Percentiles rank a stretch among this genome's conserved stretches.
Evolutionary conservation across 805 yeast genomes (phyloP).

Genomic region (Candida xyloterini): DNA sequence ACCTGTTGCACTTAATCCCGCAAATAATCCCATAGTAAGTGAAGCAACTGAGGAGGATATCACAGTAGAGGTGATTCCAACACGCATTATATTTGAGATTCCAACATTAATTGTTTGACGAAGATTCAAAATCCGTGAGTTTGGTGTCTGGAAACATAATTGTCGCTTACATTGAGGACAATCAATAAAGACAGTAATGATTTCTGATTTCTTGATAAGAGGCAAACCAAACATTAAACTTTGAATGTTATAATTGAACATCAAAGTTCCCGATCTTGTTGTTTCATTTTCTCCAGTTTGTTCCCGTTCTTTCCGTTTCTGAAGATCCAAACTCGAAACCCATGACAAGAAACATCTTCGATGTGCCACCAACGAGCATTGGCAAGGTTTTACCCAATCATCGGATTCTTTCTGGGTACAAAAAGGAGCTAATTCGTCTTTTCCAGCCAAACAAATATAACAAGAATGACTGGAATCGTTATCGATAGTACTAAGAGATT

Average conservation of each 20-base stretch:
- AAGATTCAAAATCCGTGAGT: conserved; percentile 19
- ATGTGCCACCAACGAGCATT: conserved; percentile 45
- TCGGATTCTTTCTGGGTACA: conserved; percentile 29
- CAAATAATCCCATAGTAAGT: conserved; percentile 20
- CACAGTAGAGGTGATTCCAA: conserved; percentile 18
- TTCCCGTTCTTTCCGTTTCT: conserved; percentile 14
- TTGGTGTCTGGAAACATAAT: conserved; percentile 27
- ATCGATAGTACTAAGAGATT: conserved; percentile 15
- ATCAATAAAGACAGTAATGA: conserved; percentile 23
- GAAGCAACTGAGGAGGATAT: conserved; percentile 23
- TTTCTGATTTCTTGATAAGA: conserved; percentile 18
- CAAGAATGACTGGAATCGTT: conserved; percentile 19
- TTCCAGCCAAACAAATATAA: conserved; percentile 31
- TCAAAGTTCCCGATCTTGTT: conserved; percentile 8
- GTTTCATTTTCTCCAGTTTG: conserved; percentile 1
- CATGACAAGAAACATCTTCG: conserved; percentile 42
- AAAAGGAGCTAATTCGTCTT: conserved; percentile 33
- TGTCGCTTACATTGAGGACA: conserved; percentile 40
- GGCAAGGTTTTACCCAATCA: conserved; percentile 45
- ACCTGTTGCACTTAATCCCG: conserved; percentile 29
- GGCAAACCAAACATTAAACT: conserved; percentile 18
- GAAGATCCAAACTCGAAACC: conserved; percentile 34
- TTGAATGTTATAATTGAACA: conserved; percentile 17
- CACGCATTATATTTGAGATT: conserved; percentile 18
- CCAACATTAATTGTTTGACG: conserved; percentile 14